Base-by-base conservation (phyloP, 1,139 yeast species). In the Hemisphaericaspora xylofermentans region DNA sequence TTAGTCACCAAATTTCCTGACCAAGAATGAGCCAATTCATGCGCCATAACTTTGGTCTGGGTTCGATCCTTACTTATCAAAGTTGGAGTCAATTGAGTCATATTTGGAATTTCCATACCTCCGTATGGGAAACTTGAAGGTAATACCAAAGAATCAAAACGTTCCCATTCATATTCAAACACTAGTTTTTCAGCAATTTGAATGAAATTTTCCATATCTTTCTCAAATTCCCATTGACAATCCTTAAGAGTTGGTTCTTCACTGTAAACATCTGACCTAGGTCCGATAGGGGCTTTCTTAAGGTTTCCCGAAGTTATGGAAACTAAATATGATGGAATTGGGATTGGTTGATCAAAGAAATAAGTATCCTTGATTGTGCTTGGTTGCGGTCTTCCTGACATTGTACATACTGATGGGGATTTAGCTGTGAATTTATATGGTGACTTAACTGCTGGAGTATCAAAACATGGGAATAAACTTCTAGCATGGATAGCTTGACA, bases 401-500 rank as follows among this genome's bases (percentile, higher is more conserved):
- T 68, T 40, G 69, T 57, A 3, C 61, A 57, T 4, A 60, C 60
- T 36, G 53, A 56, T 4, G 68, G 64, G 2, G 73, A 67, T 7
- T 48, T 49, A 13, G 63, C 67, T n/a, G 47, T 51, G 45, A 63
- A 63, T 35, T 49, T 51, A 47, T 57, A 68, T 1, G 64, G 54
- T 2, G 66, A 61, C 43, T 69, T 69, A 24, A 66, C 63, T 0
- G 64, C 67, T 2, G 75, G 75, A 8, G 73, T 68, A 49, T 69
- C 75, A 47, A 69, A 69, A 46, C 74, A 66, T 4, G 75, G 75
- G 45, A 68, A 67, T 48, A 69, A 55, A 35, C 69, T 63, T 40
- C 75, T 51, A 13, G 74, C 74, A 48, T 69, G 75, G 34, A 68
- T 68, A 13, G 73, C 65, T 51, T 69, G 71, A 51, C 75, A 68